A percentile compares a stretch with the other conserved stretches of the same genome.
phyloP scores from a whole-genome alignment of 441 rosid genomes.

The Raphanus hybrid region DNA sequence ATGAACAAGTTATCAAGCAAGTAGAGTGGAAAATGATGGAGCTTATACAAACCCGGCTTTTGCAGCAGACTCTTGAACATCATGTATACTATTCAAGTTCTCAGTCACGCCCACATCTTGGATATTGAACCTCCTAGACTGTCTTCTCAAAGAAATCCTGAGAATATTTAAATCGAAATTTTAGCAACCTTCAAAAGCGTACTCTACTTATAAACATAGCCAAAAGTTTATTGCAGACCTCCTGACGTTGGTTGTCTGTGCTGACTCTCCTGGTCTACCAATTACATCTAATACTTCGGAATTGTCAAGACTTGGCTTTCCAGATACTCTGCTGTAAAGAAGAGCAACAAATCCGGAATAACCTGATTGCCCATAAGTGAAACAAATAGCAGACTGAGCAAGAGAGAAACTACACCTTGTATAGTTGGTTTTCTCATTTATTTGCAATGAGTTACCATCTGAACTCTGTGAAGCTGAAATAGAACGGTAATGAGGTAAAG shows the following conservation, averaged over 20 bases:
- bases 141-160: slow-evolving; percentile 43
- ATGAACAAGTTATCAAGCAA: slow-evolving; percentile 19
- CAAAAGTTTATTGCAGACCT: slow-evolving; percentile 29
- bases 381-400: slow-evolving; percentile 21
- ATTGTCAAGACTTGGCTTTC: not conserved
- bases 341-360: slow-evolving; percentile 2
- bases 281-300: slow-evolving; percentile 5
- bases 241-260: slow-evolving; percentile 23
- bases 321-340: slow-evolving; percentile 20
- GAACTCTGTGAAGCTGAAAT: slow-evolving; percentile 45
- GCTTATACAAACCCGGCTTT: slow-evolving; percentile 37
- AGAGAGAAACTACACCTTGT: slow-evolving; percentile 33
- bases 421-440: slow-evolving; percentile 35
- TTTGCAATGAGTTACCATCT: slow-evolving; percentile 37
- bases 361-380: not conserved
- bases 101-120: slow-evolving; percentile 35
- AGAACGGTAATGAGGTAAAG: slow-evolving; percentile 13
- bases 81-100: slow-evolving; percentile 13
- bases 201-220: slow-evolving; percentile 10
- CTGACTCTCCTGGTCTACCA: slow-evolving; percentile 18
- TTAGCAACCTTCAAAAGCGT: slow-evolving; percentile 11
- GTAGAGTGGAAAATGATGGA: slow-evolving; percentile 4
- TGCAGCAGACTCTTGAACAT: slow-evolving; percentile 24
- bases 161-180: not conserved
- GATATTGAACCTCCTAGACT: slow-evolving; percentile 31